Base-by-base conservation (phyloP, 352 stramenopile genomes). In the Pythium rhizo-oryzae region DNA sequence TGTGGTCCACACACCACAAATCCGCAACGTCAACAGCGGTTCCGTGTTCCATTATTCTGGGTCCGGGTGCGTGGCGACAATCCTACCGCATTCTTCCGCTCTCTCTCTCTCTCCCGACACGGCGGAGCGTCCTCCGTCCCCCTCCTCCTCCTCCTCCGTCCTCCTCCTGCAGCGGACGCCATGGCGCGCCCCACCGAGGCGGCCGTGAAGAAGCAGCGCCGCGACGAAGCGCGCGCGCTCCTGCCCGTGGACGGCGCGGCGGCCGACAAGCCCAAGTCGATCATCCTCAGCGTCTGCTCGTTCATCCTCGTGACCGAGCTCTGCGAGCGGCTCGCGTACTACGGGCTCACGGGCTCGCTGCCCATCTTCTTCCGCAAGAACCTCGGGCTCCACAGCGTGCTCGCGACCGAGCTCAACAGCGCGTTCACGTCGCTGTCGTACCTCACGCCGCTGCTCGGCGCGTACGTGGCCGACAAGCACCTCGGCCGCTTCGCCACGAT, bases 301-400 rank as follows among this genome's bases (percentile, higher is more conserved):
- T 96, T 92, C 74, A 96, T 96, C 63, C 86, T 96, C 57, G 84
- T 94, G 57, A 94, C 88, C 1, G 88, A 96, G 73, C 91, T 96
- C 69, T 96, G 89, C 55, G 85, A 94, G 67, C 87, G 89, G 19
- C 67, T 96, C 59, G 86, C 89, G 41, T 96, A 96, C 73, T 94
- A 94, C 56, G 89, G 86, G 0, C 81, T 96, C 23, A 93, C 89
- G 11, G 89, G 87, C 18, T 95, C 89, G 59, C 70, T 96, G 52
- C 84, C 85, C 4, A 95, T 96, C 66, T 96, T 96, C 75, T 96
- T 96, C 75, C 87, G 89, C 71, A 92, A 92, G 67, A 87, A 94
- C 71, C 67, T 96, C 51, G 85, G 87, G 2, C 71, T 95, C 44
- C 89, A 74, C 72, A 91, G 73, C 33, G 88, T 94, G 56, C 74